phyloP scores from a whole-genome alignment of 108 stramenopile species.

The Nitzschia putrida region DNA sequence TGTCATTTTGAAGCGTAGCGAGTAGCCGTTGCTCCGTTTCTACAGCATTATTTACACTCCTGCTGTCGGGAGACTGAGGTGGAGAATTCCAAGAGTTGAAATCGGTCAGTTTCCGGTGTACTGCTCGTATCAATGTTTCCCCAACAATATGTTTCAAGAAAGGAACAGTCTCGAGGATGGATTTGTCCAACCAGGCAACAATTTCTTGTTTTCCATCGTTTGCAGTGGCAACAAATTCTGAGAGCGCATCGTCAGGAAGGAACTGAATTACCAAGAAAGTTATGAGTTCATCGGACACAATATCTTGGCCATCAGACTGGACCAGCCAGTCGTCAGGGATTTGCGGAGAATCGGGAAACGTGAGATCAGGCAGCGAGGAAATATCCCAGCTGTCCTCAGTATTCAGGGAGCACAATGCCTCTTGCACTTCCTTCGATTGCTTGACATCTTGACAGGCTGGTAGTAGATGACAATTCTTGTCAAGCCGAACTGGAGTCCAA shows the following conservation, averaged over 20 bases:
- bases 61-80: too few relatives aligned
- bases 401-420: background rate
- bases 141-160: constrained; percentile 44
- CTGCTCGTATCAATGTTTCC: constrained; percentile 29
- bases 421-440: constrained; percentile 12
- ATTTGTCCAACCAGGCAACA: constrained; percentile 27
- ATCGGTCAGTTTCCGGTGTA: background rate
- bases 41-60: background rate
- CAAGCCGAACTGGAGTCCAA: constrained; percentile 8
- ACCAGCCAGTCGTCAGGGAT: constrained; percentile 37
- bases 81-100: background rate
- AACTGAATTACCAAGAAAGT: constrained; percentile 63
- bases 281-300: constrained; percentile 66
- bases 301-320: background rate
- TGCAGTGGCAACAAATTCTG: constrained; percentile 40
- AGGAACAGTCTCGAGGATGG: constrained; percentile 46
- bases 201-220: background rate
- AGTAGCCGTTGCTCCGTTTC: background rate
- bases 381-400: constrained; percentile 40
- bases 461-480: constrained; percentile 42
- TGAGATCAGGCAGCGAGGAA: constrained; percentile 4
- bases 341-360: constrained; percentile 4
- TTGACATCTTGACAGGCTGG: constrained; percentile 46
- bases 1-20: background rate
- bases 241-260: constrained; percentile 62